Base-by-base conservation (phyloP, 1,284 basidiomycete species). In the Retiboletus flavoniger region DNA sequence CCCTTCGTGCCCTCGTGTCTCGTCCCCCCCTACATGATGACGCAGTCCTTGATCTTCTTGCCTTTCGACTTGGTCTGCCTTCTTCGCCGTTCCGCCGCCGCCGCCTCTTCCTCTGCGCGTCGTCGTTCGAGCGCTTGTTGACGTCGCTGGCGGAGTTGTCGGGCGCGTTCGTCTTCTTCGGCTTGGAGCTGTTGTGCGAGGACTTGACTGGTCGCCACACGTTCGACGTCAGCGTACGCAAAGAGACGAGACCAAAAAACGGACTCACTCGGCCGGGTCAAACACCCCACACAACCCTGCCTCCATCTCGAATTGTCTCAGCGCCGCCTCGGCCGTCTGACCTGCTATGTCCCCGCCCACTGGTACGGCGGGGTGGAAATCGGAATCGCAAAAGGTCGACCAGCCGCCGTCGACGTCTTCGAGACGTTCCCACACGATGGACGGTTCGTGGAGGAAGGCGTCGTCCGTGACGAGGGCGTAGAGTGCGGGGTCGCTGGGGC, bases 381-480 rank as follows among this genome's bases (percentile, higher is more conserved):
- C 74, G 1, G 81, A 78, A 67, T 93, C 90, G 21, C 89, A 89
- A 63, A 93, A 95, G 3, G 81, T 81, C 16, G 87, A 83, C 55
- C 75, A 82, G 3, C 80, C 78, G 2, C 92, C 91, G 58, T 95
- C 92, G 38, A 95, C 81, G 63, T 97, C 94, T 61, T 91, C 90
- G 21, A 96, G 74, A 16, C 86, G 83, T 72, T 96, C 93, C 93
- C 94, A 95, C 4, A 95, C 83, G 26, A 95, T 83, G 17, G 83
- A 82, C 0, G 85, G 76, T 65, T 95, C 92, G 60, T 84, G 72
- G 14, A 88, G 72, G 68, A 95, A 93, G 21, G 85, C 81, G 46
- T 89, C 78, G 69, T 95, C 94, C 0, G 92, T 93, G 7, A 87
- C 90, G 55, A 95, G 84, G 3, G 83, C 82, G 70, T 91, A 95